These are phyloP conservation scores for Vanrija humicola DNA, from an alignment of 1,284 basidiomycete genomes.

Conservation along the genomic window DNA sequence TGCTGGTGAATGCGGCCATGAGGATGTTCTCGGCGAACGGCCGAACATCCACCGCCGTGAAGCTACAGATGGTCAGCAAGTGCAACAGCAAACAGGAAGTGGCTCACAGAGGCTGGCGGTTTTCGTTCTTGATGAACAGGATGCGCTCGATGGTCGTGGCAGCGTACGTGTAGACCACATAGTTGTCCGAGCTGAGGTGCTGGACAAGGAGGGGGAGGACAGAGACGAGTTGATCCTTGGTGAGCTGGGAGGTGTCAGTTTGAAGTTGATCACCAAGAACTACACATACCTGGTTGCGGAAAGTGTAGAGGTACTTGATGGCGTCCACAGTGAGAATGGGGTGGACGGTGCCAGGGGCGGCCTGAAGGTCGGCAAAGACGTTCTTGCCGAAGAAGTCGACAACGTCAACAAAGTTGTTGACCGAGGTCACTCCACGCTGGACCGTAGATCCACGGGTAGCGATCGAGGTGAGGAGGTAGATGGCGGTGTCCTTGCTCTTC, in stretches of 20 bases:
- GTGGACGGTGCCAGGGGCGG: conserved; percentile 63
- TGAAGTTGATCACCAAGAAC: background rate
- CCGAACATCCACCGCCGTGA: conserved; percentile 78
- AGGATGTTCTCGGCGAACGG: conserved; percentile 74
- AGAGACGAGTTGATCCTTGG: conserved; percentile 87
- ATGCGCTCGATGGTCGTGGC: conserved; percentile 75
- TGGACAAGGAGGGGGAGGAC: conserved; percentile 85
- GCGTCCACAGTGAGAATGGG: conserved; percentile 94
- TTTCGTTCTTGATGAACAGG: conserved; percentile 76
- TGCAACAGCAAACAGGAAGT: background rate
- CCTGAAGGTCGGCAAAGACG: conserved; percentile 83
- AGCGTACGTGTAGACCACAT: conserved; percentile 66
- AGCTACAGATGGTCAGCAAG: conserved; percentile 53
- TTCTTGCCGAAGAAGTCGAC: conserved; percentile 93
- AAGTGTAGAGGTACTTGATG: conserved; percentile 88
- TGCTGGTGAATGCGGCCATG: conserved; percentile 71
- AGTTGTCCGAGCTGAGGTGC: conserved; percentile 76
- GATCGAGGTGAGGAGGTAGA: conserved; percentile 87
- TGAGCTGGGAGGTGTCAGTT: conserved; percentile 58
- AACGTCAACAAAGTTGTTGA: conserved; percentile 87
- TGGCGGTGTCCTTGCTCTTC: conserved; percentile 94
- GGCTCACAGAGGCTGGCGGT: conserved; percentile 60
- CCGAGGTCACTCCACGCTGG: conserved; percentile 86
- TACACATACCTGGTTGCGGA: conserved; percentile 77
- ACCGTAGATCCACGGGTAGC: conserved; percentile 81